Percentiles rank a stretch among this genome's conserved stretches.
These are phyloP conservation scores for Purpureocillium takamizusanense DNA, from an alignment of 2,329 filamentous ascomycete genomes.

Conservation along the genomic window DNA sequence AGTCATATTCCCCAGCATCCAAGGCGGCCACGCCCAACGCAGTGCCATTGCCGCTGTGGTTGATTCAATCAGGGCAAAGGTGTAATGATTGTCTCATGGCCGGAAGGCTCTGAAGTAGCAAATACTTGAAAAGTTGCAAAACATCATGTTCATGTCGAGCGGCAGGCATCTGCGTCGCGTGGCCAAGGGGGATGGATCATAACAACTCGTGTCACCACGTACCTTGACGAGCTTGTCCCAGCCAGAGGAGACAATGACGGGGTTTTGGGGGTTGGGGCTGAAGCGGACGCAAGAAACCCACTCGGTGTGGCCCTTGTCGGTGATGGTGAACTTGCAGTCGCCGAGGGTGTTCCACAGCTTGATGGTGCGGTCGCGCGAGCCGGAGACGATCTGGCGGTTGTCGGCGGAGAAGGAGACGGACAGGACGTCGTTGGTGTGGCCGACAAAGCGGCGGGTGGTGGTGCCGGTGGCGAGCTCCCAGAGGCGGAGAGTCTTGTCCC, in stretches of 20 bases:
- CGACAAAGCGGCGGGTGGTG: conserved; percentile 96
- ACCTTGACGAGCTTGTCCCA: conserved; percentile 99
- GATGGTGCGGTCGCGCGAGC: conserved; percentile 96
- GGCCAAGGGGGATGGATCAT: background rate
- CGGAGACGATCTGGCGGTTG: conserved; percentile 99
- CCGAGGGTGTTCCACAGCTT: conserved; percentile 99
- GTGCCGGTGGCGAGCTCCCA: conserved; percentile 97
- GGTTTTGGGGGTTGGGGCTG: conserved; percentile 99
- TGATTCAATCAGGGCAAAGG: conserved; percentile 67
- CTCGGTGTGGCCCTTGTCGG: conserved; percentile 99
- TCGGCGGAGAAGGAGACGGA: conserved; percentile 99
- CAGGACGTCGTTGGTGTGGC: conserved; percentile 98
- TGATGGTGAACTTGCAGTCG: conserved; percentile 99
- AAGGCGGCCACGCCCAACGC: background rate
- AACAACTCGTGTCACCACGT: conserved; percentile 33
- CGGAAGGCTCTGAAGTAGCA: conserved; percentile 99
- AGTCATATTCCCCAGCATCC: background rate
- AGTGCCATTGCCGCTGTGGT: background rate
- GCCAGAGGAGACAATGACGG: conserved; percentile 94
- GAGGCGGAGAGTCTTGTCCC: conserved; percentile 99
- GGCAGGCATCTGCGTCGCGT: conserved; percentile 2
- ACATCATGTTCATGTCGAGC: conserved; percentile 61
- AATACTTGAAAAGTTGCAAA: conserved; percentile 88
- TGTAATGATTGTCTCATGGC: conserved; percentile 96
- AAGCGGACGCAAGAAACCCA: conserved; percentile 99